These are phyloP conservation scores for Pyropia yezoensis DNA, from an alignment of 23 red algal genomes.

Conservation along the genomic window DNA sequence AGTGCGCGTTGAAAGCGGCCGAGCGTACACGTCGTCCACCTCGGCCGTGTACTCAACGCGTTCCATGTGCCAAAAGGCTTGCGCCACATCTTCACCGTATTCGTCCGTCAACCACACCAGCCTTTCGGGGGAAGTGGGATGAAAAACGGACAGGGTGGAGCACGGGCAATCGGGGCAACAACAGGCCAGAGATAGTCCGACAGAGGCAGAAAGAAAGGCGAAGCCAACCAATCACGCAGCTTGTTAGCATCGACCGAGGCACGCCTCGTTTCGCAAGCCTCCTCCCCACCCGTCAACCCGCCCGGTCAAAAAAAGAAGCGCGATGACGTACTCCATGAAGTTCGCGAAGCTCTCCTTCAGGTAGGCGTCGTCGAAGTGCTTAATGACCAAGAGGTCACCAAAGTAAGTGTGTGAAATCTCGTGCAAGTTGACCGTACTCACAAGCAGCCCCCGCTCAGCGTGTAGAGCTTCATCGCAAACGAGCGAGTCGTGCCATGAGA, in stretches of 20 bases:
- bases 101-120: slow-evolving; percentile 39
- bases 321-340: not conserved
- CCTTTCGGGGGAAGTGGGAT: slow-evolving; percentile 20
- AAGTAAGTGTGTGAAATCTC: slow-evolving; percentile 63
- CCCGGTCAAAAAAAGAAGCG: too few species aligned
- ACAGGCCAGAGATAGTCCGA: too few species aligned
- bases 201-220: too few species aligned
- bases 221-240: too few species aligned
- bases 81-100: slow-evolving; percentile 43
- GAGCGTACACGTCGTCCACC: slow-evolving; percentile 30
- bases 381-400: slow-evolving; percentile 47
- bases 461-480: slow-evolving; percentile 39
- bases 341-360: slow-evolving; percentile 55
- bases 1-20: slow-evolving; percentile 32
- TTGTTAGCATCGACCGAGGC: too few species aligned
- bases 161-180: too few species aligned
- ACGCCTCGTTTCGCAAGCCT: too few species aligned
- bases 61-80: slow-evolving; percentile 27
- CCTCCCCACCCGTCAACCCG: too few species aligned
- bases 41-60: slow-evolving; percentile 31
- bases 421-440: slow-evolving; percentile 46
- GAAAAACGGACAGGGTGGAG: too few species aligned
- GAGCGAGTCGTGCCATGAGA: slow-evolving; percentile 62
- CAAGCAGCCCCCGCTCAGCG: slow-evolving; percentile 32
- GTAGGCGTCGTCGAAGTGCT: slow-evolving; percentile 45